Conservation (phyloP, 495 filamentous ascomycete species). For the Hypomontagnella monticulosa region DNA sequence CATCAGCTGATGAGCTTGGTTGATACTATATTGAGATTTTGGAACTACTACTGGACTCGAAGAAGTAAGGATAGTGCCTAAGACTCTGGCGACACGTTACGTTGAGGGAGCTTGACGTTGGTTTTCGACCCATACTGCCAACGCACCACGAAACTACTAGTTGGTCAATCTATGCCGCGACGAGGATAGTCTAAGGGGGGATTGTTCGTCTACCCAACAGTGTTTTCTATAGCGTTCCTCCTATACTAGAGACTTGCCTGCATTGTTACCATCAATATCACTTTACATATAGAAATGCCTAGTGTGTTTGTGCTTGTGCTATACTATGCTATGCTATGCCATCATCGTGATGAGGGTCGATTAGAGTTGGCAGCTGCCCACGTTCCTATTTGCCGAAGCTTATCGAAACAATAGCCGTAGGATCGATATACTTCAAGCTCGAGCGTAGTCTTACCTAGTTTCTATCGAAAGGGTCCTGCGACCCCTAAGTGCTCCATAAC, state of each 20-base stretch:
- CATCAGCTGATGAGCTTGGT: constrained; percentile 6
- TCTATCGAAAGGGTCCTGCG: background rate
- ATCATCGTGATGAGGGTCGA: background rate
- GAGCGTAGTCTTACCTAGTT: background rate
- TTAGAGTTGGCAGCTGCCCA: background rate
- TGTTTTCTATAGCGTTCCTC: background rate
- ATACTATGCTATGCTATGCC: too few species aligned
- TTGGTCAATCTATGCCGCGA: background rate
- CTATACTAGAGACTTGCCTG: background rate
- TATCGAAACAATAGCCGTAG: constrained; percentile 22
- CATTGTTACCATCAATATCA: background rate
- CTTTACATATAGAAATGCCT: too few species aligned
- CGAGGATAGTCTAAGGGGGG: background rate
- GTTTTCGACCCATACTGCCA: constrained; percentile 9
- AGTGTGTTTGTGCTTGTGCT: too few species aligned
- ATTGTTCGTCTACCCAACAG: background rate
- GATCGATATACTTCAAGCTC: constrained; percentile 27
- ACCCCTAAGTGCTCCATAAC: too few species aligned
- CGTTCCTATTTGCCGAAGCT: constrained; percentile 21
- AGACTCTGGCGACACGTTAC: constrained; percentile 12
- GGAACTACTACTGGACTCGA: background rate
- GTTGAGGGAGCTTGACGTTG: background rate
- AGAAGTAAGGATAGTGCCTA: background rate
- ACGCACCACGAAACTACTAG: constrained; percentile 2
- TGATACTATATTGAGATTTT: constrained; percentile 12